A percentile compares a stretch with the other conserved stretches of the same genome.
Conservation (phyloP, 75 land plant genomes). For the Isoetes taiwanensis region DNA sequence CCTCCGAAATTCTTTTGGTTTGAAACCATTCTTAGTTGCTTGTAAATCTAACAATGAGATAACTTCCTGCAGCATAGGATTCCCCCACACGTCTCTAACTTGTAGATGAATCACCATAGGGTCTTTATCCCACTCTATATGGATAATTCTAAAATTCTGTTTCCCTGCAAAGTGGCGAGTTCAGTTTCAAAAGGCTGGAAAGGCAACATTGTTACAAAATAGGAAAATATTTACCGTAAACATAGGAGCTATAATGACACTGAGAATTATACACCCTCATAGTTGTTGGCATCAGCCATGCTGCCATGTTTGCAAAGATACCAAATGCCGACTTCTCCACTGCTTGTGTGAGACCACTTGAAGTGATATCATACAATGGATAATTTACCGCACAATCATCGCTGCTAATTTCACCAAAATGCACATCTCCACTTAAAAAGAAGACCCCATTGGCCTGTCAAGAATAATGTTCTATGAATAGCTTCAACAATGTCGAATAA, state of each 20-base stretch:
- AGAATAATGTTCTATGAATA: too few species aligned
- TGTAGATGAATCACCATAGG: constrained; percentile 39
- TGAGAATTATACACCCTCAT: constrained; percentile 41
- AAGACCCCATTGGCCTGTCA: constrained; percentile 62
- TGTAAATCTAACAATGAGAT: constrained; percentile 39
- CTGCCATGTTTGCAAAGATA: constrained; percentile 37
- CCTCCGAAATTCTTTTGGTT: constrained; percentile 9
- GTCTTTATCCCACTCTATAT: constrained; percentile 58
- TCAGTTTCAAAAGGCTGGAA: background rate
- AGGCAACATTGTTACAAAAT: background rate
- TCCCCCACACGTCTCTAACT: constrained; percentile 48
- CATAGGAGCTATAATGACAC: constrained; percentile 56
- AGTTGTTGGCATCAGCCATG: constrained; percentile 54
- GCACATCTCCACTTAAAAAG: constrained; percentile 91
- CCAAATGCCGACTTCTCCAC: constrained; percentile 42
- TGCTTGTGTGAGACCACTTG: constrained; percentile 81
- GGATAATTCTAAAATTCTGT: constrained; percentile 65
- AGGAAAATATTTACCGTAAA: constrained; percentile 43
- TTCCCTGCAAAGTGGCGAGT: constrained; percentile 32
- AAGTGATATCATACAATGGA: constrained; percentile 69
- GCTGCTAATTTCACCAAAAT: constrained; percentile 71
- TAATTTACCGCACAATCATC: constrained; percentile 64
- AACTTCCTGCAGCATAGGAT: constrained; percentile 26
- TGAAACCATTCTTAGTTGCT: background rate
- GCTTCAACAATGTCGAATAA: too few species aligned